A percentile compares a stretch with the other conserved stretches of the same genome.
Evolutionary conservation across 164 flowering plant species (phyloP).

Genomic region (Liriodendron chinense): DNA sequence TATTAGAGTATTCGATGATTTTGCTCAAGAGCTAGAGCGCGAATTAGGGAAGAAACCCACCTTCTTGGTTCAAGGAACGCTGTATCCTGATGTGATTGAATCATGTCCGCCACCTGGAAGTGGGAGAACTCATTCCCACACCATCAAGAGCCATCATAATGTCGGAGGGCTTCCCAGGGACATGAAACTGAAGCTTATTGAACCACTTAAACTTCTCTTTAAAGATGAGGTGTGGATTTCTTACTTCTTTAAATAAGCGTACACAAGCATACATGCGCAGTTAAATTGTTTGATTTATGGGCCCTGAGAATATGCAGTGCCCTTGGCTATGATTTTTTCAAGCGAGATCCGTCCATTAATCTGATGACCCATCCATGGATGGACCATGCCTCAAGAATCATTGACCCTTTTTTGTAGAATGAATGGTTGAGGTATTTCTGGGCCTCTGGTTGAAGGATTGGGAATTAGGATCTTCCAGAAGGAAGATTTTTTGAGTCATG

Average conservation of each 20-base stretch:
- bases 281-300: not conserved
- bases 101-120: slow-evolving; percentile 99
- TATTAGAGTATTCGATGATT: slow-evolving; percentile 72
- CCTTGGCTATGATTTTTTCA: not conserved
- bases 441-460: not conserved
- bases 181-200: slow-evolving; percentile 96
- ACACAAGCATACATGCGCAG: not conserved
- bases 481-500: not conserved
- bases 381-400: not conserved
- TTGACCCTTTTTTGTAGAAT: not conserved
- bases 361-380: not conserved
- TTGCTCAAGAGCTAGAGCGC: slow-evolving; percentile 70
- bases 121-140: slow-evolving; percentile 91
- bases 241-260: not conserved
- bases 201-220: slow-evolving; percentile 93
- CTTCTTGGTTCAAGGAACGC: slow-evolving; percentile 92
- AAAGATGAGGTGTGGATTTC: slow-evolving; percentile 82
- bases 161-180: slow-evolving; percentile 99
- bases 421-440: not conserved
- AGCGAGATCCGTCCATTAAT: not conserved
- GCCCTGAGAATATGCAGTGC: not conserved
- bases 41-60: slow-evolving; percentile 63
- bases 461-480: not conserved
- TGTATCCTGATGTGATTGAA: slow-evolving; percentile 98
- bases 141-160: slow-evolving; percentile 98